A percentile compares a stretch with the other conserved stretches of the same genome.
Conservation (phyloP, 2,329 filamentous ascomycete genomes). For the Alternaria brassicae region DNA sequence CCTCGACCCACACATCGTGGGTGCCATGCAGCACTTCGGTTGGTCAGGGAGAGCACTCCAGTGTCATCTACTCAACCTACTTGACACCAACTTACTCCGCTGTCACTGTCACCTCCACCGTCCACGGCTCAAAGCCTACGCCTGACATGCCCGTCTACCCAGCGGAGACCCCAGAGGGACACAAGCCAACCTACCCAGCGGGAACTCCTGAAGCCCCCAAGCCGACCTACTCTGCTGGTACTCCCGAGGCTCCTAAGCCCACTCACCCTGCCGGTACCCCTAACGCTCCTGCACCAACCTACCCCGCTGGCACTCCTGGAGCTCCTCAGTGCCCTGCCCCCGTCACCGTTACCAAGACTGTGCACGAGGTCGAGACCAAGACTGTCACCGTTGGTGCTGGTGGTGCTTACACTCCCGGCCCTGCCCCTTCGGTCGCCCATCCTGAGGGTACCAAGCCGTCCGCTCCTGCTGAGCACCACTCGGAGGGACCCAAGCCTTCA, state of each 20-base stretch:
- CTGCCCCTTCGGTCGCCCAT: slow-evolving; percentile 9
- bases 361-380: slow-evolving; percentile 33
- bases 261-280: slow-evolving; percentile 9
- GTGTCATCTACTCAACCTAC: slow-evolving; percentile 49
- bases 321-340: slow-evolving; percentile 34
- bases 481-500: slow-evolving; percentile 15
- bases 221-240: not conserved
- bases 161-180: not conserved
- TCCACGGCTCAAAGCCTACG: slow-evolving; percentile 30
- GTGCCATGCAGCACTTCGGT: slow-evolving; percentile 49
- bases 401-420: slow-evolving; percentile 5
- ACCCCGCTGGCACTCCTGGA: slow-evolving; percentile 16
- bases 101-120: slow-evolving; percentile 39
- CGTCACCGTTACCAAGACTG: slow-evolving; percentile 36
- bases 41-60: slow-evolving; percentile 36
- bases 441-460: not conserved
- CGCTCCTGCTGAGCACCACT: slow-evolving; percentile 9
- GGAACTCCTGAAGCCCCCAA: not conserved
- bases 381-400: slow-evolving; percentile 28
- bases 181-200: not conserved
- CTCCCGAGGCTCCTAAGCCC: not conserved
- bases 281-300: not conserved
- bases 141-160: slow-evolving; percentile 9
- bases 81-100: slow-evolving; percentile 47
- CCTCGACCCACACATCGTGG: slow-evolving; percentile 45